A percentile compares a stretch with the other conserved stretches of the same genome.
These are phyloP conservation scores for Tuber indicum DNA, from an alignment of 495 filamentous ascomycete species.

Conservation along the genomic window DNA sequence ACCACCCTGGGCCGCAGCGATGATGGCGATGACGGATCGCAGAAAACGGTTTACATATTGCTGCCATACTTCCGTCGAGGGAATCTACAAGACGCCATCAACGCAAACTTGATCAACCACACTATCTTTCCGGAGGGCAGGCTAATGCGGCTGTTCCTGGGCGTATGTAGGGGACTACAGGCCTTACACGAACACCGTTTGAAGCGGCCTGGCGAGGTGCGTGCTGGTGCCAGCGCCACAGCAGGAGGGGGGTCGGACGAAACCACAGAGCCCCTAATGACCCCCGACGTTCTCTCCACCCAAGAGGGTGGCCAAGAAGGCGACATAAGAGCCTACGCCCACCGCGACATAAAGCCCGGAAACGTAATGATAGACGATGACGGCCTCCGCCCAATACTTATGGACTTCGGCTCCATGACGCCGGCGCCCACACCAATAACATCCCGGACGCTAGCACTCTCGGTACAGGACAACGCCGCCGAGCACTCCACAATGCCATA, in stretches of 20 bases:
- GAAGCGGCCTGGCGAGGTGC: conserved; percentile 49
- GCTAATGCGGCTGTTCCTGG: conserved; percentile 83
- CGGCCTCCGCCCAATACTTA: conserved; percentile 82
- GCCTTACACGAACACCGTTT: conserved; percentile 86
- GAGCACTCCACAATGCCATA: conserved; percentile 99
- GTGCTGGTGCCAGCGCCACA: conserved; percentile 11
- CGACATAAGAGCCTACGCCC: conserved; percentile 73
- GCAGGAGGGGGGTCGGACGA: conserved; percentile 47
- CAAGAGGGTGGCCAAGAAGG: conserved; percentile 68
- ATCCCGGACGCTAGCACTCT: conserved; percentile 79
- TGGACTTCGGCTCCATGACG: conserved; percentile 92
- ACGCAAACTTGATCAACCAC: conserved; percentile 95
- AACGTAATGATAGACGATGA: conserved; percentile 96
- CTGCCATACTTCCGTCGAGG: conserved; percentile 91
- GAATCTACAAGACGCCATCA: conserved; percentile 96
- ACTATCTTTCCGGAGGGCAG: conserved; percentile 83
- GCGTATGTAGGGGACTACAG: conserved; percentile 78
- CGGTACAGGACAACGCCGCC: conserved; percentile 85
- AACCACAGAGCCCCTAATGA: conserved; percentile 55
- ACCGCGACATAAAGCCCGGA: conserved; percentile 95
- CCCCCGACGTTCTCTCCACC: conserved; percentile 62
- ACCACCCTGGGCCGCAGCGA: conserved; percentile 48
- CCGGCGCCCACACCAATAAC: conserved; percentile 89
- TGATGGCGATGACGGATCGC: conserved; percentile 54
- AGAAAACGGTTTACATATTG: conserved; percentile 93